Conservation (phyloP, 1,284 basidiomycete genomes). For the Tetrapyrgos nigripes region DNA sequence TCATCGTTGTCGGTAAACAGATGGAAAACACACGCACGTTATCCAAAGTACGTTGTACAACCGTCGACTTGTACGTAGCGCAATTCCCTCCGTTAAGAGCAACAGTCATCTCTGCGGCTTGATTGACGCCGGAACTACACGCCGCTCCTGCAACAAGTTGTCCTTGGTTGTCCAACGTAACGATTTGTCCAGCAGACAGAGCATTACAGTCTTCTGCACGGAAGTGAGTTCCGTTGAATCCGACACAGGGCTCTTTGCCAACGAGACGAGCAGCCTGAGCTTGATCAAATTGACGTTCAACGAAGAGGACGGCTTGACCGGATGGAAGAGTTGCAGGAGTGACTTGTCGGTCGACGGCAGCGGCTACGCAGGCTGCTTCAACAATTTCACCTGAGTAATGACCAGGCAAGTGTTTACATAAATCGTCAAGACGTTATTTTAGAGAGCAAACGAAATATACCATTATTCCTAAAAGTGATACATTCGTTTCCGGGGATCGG, state of each 20-base stretch:
- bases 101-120: no score
- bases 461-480: not conserved
- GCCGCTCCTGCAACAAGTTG: no score
- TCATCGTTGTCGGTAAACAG: no score
- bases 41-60: no score
- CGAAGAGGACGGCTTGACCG: not conserved
- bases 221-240: constrained; percentile 2
- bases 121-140: no score
- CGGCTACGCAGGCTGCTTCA: not conserved
- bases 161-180: not conserved
- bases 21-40: no score
- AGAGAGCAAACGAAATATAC: not conserved
- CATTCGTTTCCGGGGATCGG: not conserved
- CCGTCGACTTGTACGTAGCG: no score
- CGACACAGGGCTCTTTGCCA: not conserved
- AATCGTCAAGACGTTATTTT: no score
- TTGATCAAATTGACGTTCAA: constrained; percentile 1
- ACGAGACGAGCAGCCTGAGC: constrained; percentile 1
- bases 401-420: no score
- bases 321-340: not conserved
- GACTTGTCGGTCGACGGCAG: constrained; percentile 3
- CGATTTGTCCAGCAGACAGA: not conserved
- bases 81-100: no score
- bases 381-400: not conserved
- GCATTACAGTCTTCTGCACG: constrained; percentile 2